These are phyloP conservation scores for Dothideomycetes sp. DNA, from an alignment of 2,329 filamentous ascomycete species.

Conservation along the genomic window DNA sequence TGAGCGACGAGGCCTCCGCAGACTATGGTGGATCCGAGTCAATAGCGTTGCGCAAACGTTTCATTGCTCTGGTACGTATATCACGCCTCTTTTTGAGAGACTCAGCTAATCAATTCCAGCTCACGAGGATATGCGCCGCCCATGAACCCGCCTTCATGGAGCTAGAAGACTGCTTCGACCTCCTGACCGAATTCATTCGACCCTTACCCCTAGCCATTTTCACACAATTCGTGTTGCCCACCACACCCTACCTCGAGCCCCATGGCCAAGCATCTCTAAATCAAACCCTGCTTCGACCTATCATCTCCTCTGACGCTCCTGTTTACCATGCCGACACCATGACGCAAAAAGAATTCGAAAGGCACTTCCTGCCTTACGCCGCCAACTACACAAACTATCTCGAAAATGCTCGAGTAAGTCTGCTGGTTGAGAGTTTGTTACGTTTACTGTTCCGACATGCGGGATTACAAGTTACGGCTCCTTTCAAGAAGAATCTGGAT, in stretches of 20 bases:
- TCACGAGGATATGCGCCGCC: background rate
- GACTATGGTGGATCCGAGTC: conserved; percentile 42
- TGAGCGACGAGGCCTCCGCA: conserved; percentile 15
- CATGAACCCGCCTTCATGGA: conserved; percentile 34
- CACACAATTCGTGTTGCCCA: conserved; percentile 44
- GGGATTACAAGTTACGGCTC: conserved; percentile 24
- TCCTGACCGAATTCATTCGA: conserved; percentile 48
- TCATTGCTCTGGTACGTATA: conserved; percentile 43
- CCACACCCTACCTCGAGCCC: conserved; percentile 29
- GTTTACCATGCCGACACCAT: conserved; percentile 35
- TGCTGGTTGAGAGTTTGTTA: conserved; percentile 58
- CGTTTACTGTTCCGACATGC: conserved; percentile 39
- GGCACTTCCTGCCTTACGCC: conserved; percentile 56
- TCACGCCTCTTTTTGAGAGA: background rate
- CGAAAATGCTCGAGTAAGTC: conserved; percentile 64
- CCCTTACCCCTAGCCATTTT: conserved; percentile 52
- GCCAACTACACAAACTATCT: conserved; percentile 51
- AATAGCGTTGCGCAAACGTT: conserved; percentile 51
- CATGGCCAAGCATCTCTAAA: conserved; percentile 42
- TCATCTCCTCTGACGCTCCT: conserved; percentile 37
- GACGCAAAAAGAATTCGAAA: conserved; percentile 41
- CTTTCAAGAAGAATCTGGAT: conserved; percentile 40
- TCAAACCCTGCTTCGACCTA: conserved; percentile 43
- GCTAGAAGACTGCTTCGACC: conserved; percentile 49
- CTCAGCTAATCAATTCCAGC: conserved; percentile 3